Evolutionary conservation across 345 rosid genomes (phyloP).

Genomic region (Hypericum perforatum): DNA sequence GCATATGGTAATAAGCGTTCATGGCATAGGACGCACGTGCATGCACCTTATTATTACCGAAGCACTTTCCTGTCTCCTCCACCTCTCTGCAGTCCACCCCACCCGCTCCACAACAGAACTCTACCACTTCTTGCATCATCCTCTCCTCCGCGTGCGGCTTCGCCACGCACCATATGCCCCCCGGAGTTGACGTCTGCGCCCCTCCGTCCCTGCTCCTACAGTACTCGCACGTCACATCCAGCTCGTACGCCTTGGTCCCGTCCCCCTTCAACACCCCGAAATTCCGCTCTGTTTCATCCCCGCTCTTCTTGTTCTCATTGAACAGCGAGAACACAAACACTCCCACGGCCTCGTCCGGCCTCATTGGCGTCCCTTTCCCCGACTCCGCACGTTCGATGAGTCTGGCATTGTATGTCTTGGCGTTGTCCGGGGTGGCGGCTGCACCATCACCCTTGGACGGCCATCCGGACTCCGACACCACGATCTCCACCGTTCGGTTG

Average conservation of each 20-base stretch:
- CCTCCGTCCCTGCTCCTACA: slow-evolving; percentile 29
- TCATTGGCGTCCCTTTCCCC: slow-evolving; percentile 50
- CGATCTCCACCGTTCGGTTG: slow-evolving; percentile 31
- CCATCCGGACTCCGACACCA: slow-evolving; percentile 54
- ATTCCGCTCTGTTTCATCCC: slow-evolving; percentile 40
- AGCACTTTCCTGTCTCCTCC: slow-evolving; percentile 37
- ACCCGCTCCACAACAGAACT: slow-evolving; percentile 56
- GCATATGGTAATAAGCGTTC: slow-evolving; percentile 63
- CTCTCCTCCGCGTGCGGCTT: slow-evolving; percentile 58
- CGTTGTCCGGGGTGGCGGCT: slow-evolving; percentile 40
- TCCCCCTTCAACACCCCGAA: slow-evolving; percentile 53
- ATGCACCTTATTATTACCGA: slow-evolving; percentile 40
- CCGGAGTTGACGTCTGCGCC: slow-evolving; percentile 20
- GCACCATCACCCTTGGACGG: slow-evolving; percentile 47
- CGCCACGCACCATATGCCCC: slow-evolving; percentile 56
- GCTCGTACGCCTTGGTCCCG: slow-evolving; percentile 45
- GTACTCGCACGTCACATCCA: slow-evolving; percentile 52
- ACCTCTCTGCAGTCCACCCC: slow-evolving; percentile 63
- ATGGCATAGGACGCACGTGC: slow-evolving; percentile 62
- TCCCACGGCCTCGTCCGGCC: slow-evolving; percentile 28
- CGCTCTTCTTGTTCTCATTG: slow-evolving; percentile 58
- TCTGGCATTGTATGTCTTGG: slow-evolving; percentile 47
- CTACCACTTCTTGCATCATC: slow-evolving; percentile 43
- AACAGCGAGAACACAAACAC: slow-evolving; percentile 51
- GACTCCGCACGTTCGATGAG: slow-evolving; percentile 50